A percentile compares a stretch with the other conserved stretches of the same genome.
Evolutionary conservation across 441 rosid species (phyloP).

Genomic region (Erodium texanum): DNA sequence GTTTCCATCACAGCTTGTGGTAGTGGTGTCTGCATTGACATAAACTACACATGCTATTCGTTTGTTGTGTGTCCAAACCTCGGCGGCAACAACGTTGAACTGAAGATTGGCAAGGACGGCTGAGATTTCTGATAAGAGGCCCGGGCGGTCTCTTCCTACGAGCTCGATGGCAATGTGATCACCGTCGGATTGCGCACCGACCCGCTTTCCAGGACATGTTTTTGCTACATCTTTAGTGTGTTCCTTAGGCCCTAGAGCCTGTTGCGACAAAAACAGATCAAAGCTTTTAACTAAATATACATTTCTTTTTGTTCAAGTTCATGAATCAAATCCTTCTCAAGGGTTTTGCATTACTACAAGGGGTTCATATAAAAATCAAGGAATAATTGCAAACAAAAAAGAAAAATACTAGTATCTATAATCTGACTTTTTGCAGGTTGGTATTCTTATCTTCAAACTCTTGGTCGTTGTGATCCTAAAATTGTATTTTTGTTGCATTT

Average conservation of each 20-base stretch:
- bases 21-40: slow-evolving; percentile 36
- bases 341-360: too few relatives aligned
- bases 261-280: neutral
- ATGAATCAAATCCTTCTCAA: neutral
- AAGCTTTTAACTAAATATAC: neutral
- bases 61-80: slow-evolving; percentile 87
- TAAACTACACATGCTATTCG: slow-evolving; percentile 75
- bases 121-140: slow-evolving; percentile 73
- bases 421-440: too few relatives aligned
- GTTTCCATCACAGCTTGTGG: slow-evolving; percentile 27
- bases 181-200: slow-evolving; percentile 70
- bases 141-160: slow-evolving; percentile 77
- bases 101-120: slow-evolving; percentile 71
- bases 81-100: slow-evolving; percentile 85
- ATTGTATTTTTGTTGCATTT: too few relatives aligned
- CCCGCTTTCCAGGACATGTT: slow-evolving; percentile 52
- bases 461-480: too few relatives aligned
- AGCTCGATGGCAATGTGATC: slow-evolving; percentile 83
- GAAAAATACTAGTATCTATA: too few relatives aligned
- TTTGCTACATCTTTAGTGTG: slow-evolving; percentile 38
- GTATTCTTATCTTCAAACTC: too few relatives aligned
- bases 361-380: neutral
- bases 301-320: neutral
- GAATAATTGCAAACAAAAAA: too few relatives aligned
- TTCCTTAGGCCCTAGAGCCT: slow-evolving; percentile 83